Evolutionary conservation across 495 filamentous ascomycete species (phyloP).

Genomic region (Achaetomiella virescens): DNA sequence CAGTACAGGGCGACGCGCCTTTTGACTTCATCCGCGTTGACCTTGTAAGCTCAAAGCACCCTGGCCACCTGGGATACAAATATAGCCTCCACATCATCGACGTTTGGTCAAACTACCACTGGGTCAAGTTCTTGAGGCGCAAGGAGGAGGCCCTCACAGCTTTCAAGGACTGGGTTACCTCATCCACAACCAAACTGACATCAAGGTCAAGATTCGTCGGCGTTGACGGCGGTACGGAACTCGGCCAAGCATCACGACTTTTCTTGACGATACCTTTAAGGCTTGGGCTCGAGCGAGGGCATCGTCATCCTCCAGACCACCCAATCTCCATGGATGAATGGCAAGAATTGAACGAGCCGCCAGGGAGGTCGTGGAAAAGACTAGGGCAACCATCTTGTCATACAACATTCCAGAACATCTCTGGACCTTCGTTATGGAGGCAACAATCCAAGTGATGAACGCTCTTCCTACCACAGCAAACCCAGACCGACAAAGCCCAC

Average conservation of each 20-base stretch:
- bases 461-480: not conserved
- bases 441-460: not conserved
- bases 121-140: not conserved
- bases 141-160: not conserved
- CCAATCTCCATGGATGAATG: not conserved
- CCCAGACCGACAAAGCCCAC: not conserved
- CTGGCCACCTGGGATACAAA: not conserved
- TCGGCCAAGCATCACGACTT: not conserved
- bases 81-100: conserved; percentile 1
- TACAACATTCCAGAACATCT: not conserved
- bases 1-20: not conserved
- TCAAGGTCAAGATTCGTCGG: not conserved
- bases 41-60: not conserved
- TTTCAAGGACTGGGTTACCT: not conserved
- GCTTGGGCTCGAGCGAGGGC: not conserved
- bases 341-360: not conserved
- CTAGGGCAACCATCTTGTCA: not conserved
- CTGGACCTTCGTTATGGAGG: not conserved
- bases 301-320: not conserved
- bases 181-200: no score
- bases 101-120: not conserved
- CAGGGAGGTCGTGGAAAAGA: not conserved
- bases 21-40: not conserved
- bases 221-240: not conserved
- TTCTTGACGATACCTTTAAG: not conserved